Base-by-base conservation (phyloP, 306 rosid species). In the Abrus pulchellus region DNA sequence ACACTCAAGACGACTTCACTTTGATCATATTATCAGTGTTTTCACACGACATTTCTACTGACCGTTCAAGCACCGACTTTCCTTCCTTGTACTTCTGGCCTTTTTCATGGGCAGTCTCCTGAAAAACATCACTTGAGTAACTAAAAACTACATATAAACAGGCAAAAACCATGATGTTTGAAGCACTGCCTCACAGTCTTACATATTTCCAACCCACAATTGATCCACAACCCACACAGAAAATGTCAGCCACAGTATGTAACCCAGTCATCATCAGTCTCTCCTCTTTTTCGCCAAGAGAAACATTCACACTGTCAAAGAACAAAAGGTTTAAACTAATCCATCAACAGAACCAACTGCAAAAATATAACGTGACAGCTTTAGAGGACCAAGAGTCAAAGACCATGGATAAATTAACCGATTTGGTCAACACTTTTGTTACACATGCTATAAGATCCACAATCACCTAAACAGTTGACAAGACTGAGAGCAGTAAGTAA, bases 131-230 rank as follows among this genome's bases (percentile, higher is more conserved):
- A 81, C 73, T 83, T 79, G 53, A 50, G 80, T 76, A 72, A 87
- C 80, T 78, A 71, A 76, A 75, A 76, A 72, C 68, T 60, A 63
- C 52, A 87, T 33, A 75, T 52, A 79, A 71, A 78, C 47, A 29
- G 52, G 66, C 2, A 66, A 27, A 65, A 34, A 76, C 74, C 67
- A 82, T 13, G 52, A 79, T 20, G 36, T 82, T 77, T 34, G 54
- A 63, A 68, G 84, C 75, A 74, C 41, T 84, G 86, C 34, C 68
- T 85, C 72, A 30, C 76, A 59, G 65, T 90, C 97, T 89, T 92
- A 94, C 98, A 87, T 94, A 94, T 90, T 85, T 90, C 98, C 97
- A 94, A 71, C 96, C 98, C 68, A 94, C 90, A 62, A 92, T 88
- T 5, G 98, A 94, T 83, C 97, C 96, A 78, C 97, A 94, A 11